phyloP scores from a whole-genome alignment of 306 rosid species.

The Cucurbita ficifolia region DNA sequence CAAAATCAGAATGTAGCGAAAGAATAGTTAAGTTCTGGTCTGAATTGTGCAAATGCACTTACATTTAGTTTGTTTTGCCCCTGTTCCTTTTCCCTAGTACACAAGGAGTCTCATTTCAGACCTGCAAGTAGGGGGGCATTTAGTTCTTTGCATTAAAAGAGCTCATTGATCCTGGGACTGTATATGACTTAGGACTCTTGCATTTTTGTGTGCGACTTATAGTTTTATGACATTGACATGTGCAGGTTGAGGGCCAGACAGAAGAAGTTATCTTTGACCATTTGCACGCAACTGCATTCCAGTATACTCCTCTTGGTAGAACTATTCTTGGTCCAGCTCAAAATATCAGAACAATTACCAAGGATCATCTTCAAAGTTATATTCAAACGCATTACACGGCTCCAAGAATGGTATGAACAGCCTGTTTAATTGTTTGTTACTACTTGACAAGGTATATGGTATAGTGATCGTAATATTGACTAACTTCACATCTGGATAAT shows the following conservation, averaged over 20 bases:
- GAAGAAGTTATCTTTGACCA: conserved; percentile 87
- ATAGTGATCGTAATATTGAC: background rate
- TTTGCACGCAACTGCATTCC: conserved; percentile 91
- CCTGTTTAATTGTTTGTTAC: background rate
- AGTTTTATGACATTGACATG: background rate
- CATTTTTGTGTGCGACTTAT: background rate
- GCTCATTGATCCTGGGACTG: background rate
- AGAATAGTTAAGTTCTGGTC: background rate
- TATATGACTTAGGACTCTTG: background rate
- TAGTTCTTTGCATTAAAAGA: background rate
- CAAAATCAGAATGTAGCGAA: background rate
- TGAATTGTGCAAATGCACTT: background rate
- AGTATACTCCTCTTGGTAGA: conserved; percentile 84
- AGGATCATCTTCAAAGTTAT: conserved; percentile 64
- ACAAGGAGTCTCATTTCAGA: background rate
- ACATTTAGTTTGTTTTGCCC: background rate
- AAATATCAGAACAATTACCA: conserved; percentile 71
- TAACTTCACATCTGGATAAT: background rate
- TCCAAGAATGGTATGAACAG: conserved; percentile 71
- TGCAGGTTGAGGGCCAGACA: conserved; percentile 77
- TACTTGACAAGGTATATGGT: background rate
- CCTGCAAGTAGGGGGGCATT: background rate
- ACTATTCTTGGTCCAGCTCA: conserved; percentile 83
- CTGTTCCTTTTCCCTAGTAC: background rate
- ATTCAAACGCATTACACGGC: conserved; percentile 82